A percentile compares a stretch with the other conserved stretches of the same genome.
These are phyloP conservation scores for Leccinum griseonigrum DNA, from an alignment of 1,284 basidiomycete genomes.

Conservation along the genomic window DNA sequence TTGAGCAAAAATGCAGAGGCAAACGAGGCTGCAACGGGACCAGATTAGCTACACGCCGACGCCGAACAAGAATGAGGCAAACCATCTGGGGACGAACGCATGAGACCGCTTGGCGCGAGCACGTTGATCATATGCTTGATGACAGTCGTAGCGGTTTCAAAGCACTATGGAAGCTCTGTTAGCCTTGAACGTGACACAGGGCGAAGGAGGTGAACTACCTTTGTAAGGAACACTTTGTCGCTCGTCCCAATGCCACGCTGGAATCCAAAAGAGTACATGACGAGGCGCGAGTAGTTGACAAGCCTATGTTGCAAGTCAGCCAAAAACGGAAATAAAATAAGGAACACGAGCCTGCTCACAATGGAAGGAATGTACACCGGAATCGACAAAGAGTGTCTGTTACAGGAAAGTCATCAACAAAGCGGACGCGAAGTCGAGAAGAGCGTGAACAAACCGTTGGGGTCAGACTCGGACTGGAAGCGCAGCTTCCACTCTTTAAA, in stretches of 20 bases:
- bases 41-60: too few relatives aligned
- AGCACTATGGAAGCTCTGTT: slow-evolving; percentile 40
- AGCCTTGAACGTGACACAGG: background rate
- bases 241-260: slow-evolving; percentile 63
- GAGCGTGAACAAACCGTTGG: slow-evolving; percentile 38
- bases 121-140: slow-evolving; percentile 63
- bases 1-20: slow-evolving; percentile 83
- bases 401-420: background rate
- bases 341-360: slow-evolving; percentile 26
- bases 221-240: slow-evolving; percentile 66
- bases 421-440: background rate
- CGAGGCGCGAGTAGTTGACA: slow-evolving; percentile 74
- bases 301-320: slow-evolving; percentile 45
- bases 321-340: background rate
- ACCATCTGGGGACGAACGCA: slow-evolving; percentile 81
- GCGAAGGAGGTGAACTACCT: slow-evolving; percentile 39
- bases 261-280: slow-evolving; percentile 84
- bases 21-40: slow-evolving; percentile 52
- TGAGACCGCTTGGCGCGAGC: slow-evolving; percentile 70
- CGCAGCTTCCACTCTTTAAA: slow-evolving; percentile 61
- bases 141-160: slow-evolving; percentile 67
- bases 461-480: slow-evolving; percentile 56
- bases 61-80: slow-evolving; percentile 7
- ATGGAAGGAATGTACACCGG: slow-evolving; percentile 71
- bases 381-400: slow-evolving; percentile 59